A percentile compares a stretch with the other conserved stretches of the same genome.
Evolutionary conservation across 2,329 filamentous ascomycete species (phyloP).

Genomic region (Dactylellina cionopaga): DNA sequence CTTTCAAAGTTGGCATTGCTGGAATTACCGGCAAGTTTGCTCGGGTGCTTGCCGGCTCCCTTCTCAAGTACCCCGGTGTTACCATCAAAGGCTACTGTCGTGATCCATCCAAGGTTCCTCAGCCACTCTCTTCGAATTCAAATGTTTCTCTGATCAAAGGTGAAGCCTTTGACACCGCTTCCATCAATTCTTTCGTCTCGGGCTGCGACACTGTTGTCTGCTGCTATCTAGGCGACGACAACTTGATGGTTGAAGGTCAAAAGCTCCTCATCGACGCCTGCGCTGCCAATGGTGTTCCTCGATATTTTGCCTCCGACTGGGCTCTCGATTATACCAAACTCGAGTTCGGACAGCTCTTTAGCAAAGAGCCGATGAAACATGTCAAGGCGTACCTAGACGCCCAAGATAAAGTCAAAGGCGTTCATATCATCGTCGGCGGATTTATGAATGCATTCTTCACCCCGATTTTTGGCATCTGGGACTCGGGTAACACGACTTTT

Average conservation of each 20-base stretch:
- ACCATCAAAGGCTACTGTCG: constrained; percentile 58
- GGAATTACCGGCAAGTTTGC: constrained; percentile 60
- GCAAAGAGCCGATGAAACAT: constrained; percentile 62
- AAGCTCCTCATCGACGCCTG: constrained; percentile 62
- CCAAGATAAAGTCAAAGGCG: constrained; percentile 60
- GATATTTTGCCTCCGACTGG: constrained; percentile 63
- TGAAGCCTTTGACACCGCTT: constrained; percentile 55
- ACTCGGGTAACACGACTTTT: constrained; percentile 56
- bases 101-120: constrained; percentile 56
- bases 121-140: constrained; percentile 38
- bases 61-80: constrained; percentile 57
- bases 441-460: constrained; percentile 60
- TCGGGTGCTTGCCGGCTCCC: constrained; percentile 56
- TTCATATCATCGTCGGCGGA: constrained; percentile 62
- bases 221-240: constrained; percentile 61
- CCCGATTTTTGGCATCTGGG: constrained; percentile 54
- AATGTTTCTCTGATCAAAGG: constrained; percentile 57
- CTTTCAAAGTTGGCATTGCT: constrained; percentile 58
- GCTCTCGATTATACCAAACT: constrained; percentile 62
- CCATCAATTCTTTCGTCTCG: constrained; percentile 57
- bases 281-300: constrained; percentile 58
- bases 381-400: constrained; percentile 61
- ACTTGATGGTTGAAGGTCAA: constrained; percentile 62
- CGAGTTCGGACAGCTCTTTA: constrained; percentile 59
- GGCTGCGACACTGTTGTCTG: constrained; percentile 61